A percentile compares a stretch with the other conserved stretches of the same genome.
phyloP scores from a whole-genome alignment of 2,329 filamentous ascomycete genomes.

The Sclerotinia trifoliorum region DNA sequence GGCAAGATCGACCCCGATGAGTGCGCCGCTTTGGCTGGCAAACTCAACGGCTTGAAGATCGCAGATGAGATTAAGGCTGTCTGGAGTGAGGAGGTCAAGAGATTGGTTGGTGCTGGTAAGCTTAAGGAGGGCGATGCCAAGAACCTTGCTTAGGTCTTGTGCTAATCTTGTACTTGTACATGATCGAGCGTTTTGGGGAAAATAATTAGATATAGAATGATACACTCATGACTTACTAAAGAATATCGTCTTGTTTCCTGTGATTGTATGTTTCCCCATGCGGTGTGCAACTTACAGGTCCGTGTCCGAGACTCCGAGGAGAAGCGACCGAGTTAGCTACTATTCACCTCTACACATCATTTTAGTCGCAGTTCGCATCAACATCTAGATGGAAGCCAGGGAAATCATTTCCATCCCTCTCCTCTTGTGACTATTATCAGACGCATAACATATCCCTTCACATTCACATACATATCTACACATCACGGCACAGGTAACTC shows the following conservation, averaged over 20 bases:
- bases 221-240: neutral
- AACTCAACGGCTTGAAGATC: conserved; percentile 77
- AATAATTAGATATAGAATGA: conserved; percentile 20
- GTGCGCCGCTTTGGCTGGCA: conserved; percentile 76
- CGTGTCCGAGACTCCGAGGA: too few species aligned
- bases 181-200: neutral
- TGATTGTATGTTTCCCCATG: neutral
- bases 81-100: conserved; percentile 75
- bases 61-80: conserved; percentile 81
- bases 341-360: neutral
- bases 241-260: neutral
- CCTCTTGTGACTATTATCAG: too few species aligned
- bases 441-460: neutral
- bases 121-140: conserved; percentile 81
- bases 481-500: neutral
- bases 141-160: conserved; percentile 46
- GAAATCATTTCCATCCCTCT: neutral
- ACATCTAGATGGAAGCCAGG: neutral
- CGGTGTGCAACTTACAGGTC: neutral
- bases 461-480: neutral
- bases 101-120: conserved; percentile 78
- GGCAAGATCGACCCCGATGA: conserved; percentile 88
- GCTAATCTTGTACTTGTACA: conserved; percentile 10
- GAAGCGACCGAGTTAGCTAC: neutral
- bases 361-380: neutral